A percentile compares a stretch with the other conserved stretches of the same genome.
These are phyloP conservation scores for Paramecium sonneborni DNA, from an alignment of 73 alveolate species.

Conservation along the genomic window DNA sequence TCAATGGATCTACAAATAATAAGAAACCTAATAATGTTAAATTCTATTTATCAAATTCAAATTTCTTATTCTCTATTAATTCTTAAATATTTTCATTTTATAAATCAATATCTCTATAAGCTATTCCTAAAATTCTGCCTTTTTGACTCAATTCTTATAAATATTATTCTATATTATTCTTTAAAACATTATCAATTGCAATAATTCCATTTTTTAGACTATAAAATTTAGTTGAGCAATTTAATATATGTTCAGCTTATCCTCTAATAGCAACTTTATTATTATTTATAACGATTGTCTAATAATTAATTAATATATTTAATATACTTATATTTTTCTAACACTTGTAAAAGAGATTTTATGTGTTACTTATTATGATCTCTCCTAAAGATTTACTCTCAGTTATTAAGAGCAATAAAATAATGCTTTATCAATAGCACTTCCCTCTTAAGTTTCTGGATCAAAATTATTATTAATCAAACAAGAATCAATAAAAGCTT, in stretches of 20 bases:
- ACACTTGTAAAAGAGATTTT: conserved; percentile 75
- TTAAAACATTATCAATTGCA: conserved; percentile 54
- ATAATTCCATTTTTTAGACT: conserved; percentile 65
- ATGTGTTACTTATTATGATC: neutral
- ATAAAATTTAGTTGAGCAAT: conserved; percentile 68
- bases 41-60: conserved; percentile 70
- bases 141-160: conserved; percentile 71
- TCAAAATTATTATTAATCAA: conserved; percentile 19
- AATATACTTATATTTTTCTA: conserved; percentile 75
- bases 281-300: conserved; percentile 51
- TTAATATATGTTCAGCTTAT: conserved; percentile 75
- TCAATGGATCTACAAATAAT: conserved; percentile 81
- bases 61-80: conserved; percentile 64
- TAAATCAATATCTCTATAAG: conserved; percentile 58
- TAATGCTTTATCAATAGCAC: conserved; percentile 72
- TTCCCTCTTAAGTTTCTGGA: conserved; percentile 63
- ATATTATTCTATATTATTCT: conserved; percentile 25
- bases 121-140: conserved; percentile 71
- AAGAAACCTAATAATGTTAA: conserved; percentile 74
- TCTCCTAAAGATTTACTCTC: neutral
- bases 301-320: neutral
- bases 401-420: neutral
- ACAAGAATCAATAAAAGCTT: conserved; percentile 20
- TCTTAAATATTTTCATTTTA: conserved; percentile 61
- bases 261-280: conserved; percentile 75